A percentile compares a stretch with the other conserved stretches of the same genome.
These are phyloP conservation scores for Capsicum chinense DNA, from an alignment of 257 asterid species.

Conservation along the genomic window DNA sequence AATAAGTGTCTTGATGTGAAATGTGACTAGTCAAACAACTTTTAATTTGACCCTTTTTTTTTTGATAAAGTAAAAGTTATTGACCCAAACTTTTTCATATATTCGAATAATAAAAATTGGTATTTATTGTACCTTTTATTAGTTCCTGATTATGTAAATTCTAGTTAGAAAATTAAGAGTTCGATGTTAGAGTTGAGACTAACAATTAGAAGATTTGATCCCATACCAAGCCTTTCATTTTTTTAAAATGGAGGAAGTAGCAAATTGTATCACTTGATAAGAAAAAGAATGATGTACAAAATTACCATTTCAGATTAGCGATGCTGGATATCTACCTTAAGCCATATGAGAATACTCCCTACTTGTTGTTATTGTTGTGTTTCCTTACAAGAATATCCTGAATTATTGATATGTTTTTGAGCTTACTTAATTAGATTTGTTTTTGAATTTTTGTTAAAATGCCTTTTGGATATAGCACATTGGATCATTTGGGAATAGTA, in stretches of 20 bases:
- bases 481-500: constrained; percentile 82
- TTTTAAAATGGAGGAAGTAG: neutral
- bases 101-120: neutral
- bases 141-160: neutral
- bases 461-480: constrained; percentile 57
- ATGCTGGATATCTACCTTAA: neutral
- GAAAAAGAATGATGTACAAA: neutral
- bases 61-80: neutral
- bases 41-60: neutral
- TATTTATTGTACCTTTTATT: neutral
- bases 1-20: neutral
- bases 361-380: neutral
- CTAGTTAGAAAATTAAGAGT: neutral
- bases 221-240: neutral
- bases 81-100: neutral
- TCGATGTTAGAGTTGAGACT: neutral
- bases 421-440: neutral
- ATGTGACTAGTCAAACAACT: neutral
- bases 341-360: constrained; percentile 6
- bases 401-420: constrained; percentile 35
- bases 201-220: neutral
- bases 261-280: neutral
- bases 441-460: constrained; percentile 26
- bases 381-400: neutral
- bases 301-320: neutral